phyloP scores from a whole-genome alignment of 2,329 filamentous ascomycete species.

The Arthrobotrys pseudoclavata region DNA sequence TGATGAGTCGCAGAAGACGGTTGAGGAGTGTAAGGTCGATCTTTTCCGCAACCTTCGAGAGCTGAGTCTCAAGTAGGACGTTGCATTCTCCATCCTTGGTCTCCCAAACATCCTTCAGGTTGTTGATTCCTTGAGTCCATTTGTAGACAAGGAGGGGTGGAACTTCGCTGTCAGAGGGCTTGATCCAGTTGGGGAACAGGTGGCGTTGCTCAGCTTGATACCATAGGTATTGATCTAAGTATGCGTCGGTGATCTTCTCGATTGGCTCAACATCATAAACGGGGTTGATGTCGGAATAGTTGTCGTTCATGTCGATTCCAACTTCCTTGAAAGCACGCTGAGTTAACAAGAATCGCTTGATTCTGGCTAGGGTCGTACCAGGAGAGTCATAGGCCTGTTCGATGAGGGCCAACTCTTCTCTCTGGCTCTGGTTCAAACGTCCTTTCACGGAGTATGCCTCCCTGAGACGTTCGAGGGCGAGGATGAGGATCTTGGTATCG shows the following conservation, averaged over 20 bases:
- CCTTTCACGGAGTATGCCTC: conserved; percentile 99
- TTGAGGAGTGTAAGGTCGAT: conserved; percentile 97
- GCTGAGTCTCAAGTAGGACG: conserved; percentile 96
- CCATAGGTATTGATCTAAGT: conserved; percentile 98
- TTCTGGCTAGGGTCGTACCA: conserved; percentile 92
- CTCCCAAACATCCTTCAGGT: conserved; percentile 94
- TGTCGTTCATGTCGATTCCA: conserved; percentile 99
- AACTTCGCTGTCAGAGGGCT: conserved; percentile 97
- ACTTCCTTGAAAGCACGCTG: conserved; percentile 99
- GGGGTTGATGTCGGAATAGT: conserved; percentile 98
- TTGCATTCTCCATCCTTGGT: conserved; percentile 95
- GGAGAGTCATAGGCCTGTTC: conserved; percentile 99
- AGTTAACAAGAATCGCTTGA: conserved; percentile 96
- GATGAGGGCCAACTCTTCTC: conserved; percentile 94
- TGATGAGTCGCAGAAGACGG: conserved; percentile 90
- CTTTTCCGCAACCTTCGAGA: conserved; percentile 99
- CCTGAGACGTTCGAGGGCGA: conserved; percentile 90
- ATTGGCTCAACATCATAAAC: conserved; percentile 99
- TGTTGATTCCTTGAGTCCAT: conserved; percentile 99
- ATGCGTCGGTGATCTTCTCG: conserved; percentile 99
- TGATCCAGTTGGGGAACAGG: conserved; percentile 98
- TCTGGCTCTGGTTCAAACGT: conserved; percentile 94
- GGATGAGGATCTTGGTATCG: conserved; percentile 97
- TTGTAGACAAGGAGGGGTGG: conserved; percentile 96
- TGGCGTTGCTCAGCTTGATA: conserved; percentile 98